Conservation (phyloP, 2,329 filamentous ascomycete species). For the Xylaria sp. region DNA sequence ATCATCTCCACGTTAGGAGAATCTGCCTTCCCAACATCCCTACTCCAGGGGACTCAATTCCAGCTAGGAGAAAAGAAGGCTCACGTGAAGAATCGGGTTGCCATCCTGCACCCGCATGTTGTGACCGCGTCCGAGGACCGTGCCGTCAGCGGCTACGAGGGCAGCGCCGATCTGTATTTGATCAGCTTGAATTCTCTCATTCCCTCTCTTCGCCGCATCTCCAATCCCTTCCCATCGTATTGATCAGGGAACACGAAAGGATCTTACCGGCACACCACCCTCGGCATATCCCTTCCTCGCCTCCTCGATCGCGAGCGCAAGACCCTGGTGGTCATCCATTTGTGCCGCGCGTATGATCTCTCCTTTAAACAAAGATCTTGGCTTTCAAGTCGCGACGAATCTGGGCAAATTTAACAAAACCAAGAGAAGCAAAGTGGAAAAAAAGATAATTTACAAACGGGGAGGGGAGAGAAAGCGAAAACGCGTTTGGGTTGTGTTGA, state of each 20-base stretch:
- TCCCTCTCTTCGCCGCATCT: too few species aligned
- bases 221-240: too few species aligned
- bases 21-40: too few species aligned
- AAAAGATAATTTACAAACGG: background rate
- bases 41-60: background rate
- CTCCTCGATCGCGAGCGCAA: conserved; percentile 44
- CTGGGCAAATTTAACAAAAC: background rate
- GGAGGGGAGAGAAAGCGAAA: too few species aligned
- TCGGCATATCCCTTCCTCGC: conserved; percentile 41
- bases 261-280: conserved; percentile 44
- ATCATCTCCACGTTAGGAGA: background rate
- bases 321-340: conserved; percentile 40
- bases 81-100: conserved; percentile 63
- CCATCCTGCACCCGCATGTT: conserved; percentile 71
- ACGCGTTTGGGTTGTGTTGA: too few species aligned
- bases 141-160: conserved; percentile 63
- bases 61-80: background rate
- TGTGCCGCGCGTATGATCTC: background rate
- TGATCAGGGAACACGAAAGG: too few species aligned
- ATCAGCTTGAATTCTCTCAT: too few species aligned
- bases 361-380: too few species aligned
- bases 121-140: conserved; percentile 64
- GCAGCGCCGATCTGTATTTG: conserved; percentile 46
- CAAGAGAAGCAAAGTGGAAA: background rate
- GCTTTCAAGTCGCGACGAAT: too few species aligned